These are phyloP conservation scores for Geum urbanum DNA, from an alignment of 306 rosid species.

Conservation along the genomic window DNA sequence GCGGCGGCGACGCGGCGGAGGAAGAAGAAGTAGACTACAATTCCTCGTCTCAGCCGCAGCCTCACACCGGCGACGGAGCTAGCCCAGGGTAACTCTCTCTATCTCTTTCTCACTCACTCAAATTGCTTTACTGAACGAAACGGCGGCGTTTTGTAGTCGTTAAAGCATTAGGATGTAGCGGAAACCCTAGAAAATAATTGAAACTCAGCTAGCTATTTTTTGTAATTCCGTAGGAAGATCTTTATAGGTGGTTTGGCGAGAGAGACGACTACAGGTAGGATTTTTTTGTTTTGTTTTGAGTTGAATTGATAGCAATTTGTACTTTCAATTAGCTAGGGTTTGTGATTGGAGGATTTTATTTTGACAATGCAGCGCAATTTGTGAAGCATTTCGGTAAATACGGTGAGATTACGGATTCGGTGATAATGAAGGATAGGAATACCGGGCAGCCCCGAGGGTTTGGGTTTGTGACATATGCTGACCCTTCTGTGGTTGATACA, in stretches of 20 bases:
- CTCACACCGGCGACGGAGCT: constrained; percentile 86
- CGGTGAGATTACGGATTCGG: constrained; percentile 84
- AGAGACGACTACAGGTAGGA: constrained; percentile 86
- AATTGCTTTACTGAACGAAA: background rate
- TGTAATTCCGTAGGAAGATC: constrained; percentile 81
- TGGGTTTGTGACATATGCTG: constrained; percentile 84
- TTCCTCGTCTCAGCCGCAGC: constrained; percentile 50
- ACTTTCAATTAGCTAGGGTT: constrained; percentile 7
- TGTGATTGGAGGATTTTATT: constrained; percentile 14
- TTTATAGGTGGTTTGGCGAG: constrained; percentile 96
- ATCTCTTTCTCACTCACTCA: too few species aligned
- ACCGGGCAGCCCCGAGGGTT: constrained; percentile 94
- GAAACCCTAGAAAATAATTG: background rate
- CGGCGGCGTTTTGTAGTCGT: background rate
- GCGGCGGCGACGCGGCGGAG: constrained; percentile 42
- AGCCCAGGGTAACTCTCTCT: constrained; percentile 69
- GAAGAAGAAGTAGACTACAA: constrained; percentile 46
- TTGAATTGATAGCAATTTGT: background rate
- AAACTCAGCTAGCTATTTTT: constrained; percentile 21
- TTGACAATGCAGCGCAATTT: constrained; percentile 63
- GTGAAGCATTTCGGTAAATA: constrained; percentile 77
- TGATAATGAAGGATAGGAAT: constrained; percentile 90
- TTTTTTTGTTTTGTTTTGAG: background rate
- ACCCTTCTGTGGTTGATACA: constrained; percentile 80
- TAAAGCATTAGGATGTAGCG: background rate